Evolutionary conservation across 768 basidiomycete species (phyloP), one percentile per base, ranked within the genome.

Genomic region (Boletus subparvulus): DNA sequence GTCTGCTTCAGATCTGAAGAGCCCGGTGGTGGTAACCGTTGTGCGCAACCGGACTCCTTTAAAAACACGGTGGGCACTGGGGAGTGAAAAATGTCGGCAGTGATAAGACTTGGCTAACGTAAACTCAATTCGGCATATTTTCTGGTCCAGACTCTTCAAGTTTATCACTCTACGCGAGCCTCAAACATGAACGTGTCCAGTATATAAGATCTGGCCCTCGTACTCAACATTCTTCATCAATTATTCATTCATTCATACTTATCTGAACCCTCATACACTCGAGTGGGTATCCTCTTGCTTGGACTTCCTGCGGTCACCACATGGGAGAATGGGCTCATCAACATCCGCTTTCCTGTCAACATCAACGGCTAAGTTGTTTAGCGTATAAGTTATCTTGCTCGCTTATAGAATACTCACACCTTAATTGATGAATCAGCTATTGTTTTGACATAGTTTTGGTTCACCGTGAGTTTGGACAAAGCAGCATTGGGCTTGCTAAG

Each of bases 271-370:
- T 28, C 26, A 28, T 28, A 28, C 26, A 28, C 6, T 28, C 6
- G 26, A 3, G 26, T 6, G 26, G 26, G 26, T 28, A 4, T 28
- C 26, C 26, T 28, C 26, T 28, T 28, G 3, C 26, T 28, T 28
- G 17, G 6, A 30, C 17, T 33, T 21, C 30, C 24, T 44, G 9
- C 14, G 41, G 61, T 32, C 33, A 35, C 37, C 16, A 36, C 12
- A 36, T 13, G 35, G 12, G 13, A 36, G 35, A 17, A 39, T n/a
- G 16, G 37, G 8, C 37, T 35, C 33, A 17, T 39, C 17, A 17
- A 39, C 37, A 17, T 9, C 37, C 55, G 58, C 37, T 51, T 49
- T 36, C 52, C 58, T 36, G 24, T 60, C 36, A 51, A 48, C 28
- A 4, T 54, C 21, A 42, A 51, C 21, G 24, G 6, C 4, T 40